Percentiles rank a stretch among this genome's conserved stretches.
phyloP scores from a whole-genome alignment of 2,329 filamentous ascomycete species.

The Sordariomycetes sp. region DNA sequence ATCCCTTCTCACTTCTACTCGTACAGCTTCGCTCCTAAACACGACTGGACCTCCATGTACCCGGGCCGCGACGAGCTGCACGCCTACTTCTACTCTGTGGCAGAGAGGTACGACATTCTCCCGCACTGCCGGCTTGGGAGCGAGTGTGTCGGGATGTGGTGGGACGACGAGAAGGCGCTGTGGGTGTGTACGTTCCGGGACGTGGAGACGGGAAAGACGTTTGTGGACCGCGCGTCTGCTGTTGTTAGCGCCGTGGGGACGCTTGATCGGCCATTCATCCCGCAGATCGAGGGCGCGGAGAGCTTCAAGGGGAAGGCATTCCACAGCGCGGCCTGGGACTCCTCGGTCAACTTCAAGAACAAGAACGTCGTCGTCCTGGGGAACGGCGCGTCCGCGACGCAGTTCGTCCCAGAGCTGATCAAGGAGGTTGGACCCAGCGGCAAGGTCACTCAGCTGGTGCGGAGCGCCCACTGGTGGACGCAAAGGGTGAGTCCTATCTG shows the following conservation, averaged over 20 bases:
- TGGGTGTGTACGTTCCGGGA: too few species aligned
- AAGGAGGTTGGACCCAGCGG: conserved; percentile 9
- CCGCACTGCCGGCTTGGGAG: too few species aligned
- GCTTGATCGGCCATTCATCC: conserved; percentile 5
- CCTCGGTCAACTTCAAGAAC: conserved; percentile 11
- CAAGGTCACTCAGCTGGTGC: conserved; percentile 7
- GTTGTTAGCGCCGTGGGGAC: background rate
- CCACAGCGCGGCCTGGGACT: conserved; percentile 21
- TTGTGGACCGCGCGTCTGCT: background rate
- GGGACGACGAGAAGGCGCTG: too few species aligned
- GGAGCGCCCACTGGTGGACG: background rate
- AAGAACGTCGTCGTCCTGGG: conserved; percentile 23
- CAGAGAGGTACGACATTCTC: too few species aligned
- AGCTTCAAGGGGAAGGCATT: conserved; percentile 18
- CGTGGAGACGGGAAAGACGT: background rate
- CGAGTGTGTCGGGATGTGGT: too few species aligned
- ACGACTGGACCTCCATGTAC: too few species aligned
- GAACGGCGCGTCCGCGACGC: conserved; percentile 19
- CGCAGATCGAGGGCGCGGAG: conserved; percentile 12
- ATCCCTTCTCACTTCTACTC: too few species aligned
- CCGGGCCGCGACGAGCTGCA: too few species aligned
- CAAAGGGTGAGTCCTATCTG: background rate
- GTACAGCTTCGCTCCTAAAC: too few species aligned
- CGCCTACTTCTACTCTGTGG: too few species aligned
- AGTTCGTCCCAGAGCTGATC: conserved; percentile 20